A percentile compares a stretch with the other conserved stretches of the same genome.
Conservation (phyloP, 331 rosid genomes). For the Spiraea crenata region DNA sequence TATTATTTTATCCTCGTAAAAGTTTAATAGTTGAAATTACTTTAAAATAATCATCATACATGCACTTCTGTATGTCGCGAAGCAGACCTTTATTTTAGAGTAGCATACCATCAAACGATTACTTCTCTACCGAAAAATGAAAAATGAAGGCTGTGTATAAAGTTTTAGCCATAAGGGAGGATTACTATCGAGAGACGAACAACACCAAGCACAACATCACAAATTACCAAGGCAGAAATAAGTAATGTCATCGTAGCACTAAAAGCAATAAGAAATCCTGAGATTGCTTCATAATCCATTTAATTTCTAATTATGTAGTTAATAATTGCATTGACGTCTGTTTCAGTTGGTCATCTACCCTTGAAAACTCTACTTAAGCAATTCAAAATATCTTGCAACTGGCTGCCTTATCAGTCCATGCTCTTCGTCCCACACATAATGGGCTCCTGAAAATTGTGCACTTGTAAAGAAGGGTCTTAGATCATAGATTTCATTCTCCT, state of each 20-base stretch:
- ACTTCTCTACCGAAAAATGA: no score
- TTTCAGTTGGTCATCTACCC: neutral
- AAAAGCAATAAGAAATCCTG: neutral
- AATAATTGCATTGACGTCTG: neutral
- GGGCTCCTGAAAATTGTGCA: constrained; percentile 52
- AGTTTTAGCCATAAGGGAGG: no score
- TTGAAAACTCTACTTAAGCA: neutral
- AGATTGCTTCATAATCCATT: neutral
- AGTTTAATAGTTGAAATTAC: no score
- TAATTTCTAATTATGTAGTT: neutral
- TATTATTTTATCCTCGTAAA: no score
- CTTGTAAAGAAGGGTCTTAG: constrained; percentile 74
- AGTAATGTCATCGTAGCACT: neutral
- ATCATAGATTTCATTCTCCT: constrained; percentile 81
- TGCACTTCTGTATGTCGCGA: no score
- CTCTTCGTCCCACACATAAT: constrained; percentile 62
- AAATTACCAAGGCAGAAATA: neutral
- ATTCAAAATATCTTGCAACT: constrained; percentile 45
- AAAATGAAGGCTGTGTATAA: no score
- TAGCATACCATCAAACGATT: no score
- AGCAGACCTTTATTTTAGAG: no score
- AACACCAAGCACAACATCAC: no score
- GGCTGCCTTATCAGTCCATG: constrained; percentile 61
- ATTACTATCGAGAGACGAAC: no score
- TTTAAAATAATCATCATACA: no score